phyloP scores from a whole-genome alignment of 2,329 filamentous ascomycete genomes.

The Seiridium unicorne region DNA sequence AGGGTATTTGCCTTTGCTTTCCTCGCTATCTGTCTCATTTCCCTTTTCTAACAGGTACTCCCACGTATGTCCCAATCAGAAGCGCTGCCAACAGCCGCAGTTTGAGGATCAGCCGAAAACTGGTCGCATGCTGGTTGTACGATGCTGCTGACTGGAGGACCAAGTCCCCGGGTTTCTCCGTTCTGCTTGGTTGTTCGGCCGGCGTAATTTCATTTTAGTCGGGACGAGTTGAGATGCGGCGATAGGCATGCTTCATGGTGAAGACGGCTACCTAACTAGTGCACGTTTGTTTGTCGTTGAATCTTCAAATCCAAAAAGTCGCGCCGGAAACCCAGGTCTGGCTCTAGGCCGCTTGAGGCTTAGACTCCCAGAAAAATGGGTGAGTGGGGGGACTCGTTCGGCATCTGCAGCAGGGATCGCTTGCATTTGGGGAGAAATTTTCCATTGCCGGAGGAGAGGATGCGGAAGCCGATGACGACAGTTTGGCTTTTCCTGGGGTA shows the following conservation, averaged over 20 bases:
- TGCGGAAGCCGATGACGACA: background rate
- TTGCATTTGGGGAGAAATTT: background rate
- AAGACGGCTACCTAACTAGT: background rate
- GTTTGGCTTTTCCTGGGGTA: background rate
- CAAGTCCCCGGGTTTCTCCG: no score
- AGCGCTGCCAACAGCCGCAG: no score
- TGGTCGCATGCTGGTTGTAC: no score
- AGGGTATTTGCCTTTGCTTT: no score
- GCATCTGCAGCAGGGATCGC: constrained; percentile 7
- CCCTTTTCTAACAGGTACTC: no score
- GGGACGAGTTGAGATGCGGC: no score
- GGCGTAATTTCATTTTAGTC: no score
- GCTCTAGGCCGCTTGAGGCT: background rate
- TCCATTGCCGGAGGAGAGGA: background rate
- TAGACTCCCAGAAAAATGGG: background rate
- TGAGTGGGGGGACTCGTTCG: constrained; percentile 3
- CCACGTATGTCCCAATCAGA: no score
- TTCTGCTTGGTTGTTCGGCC: no score
- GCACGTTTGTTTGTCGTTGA: constrained; percentile 10
- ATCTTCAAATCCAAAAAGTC: constrained; percentile 11
- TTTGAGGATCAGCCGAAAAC: no score
- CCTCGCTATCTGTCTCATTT: no score
- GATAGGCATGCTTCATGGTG: background rate
- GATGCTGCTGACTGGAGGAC: no score
- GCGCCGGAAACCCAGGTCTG: constrained; percentile 8